Percentiles rank a stretch among this genome's conserved stretches.
Evolutionary conservation across 2,329 filamentous ascomycete genomes (phyloP).

Genomic region (Gremmenia infestans): DNA sequence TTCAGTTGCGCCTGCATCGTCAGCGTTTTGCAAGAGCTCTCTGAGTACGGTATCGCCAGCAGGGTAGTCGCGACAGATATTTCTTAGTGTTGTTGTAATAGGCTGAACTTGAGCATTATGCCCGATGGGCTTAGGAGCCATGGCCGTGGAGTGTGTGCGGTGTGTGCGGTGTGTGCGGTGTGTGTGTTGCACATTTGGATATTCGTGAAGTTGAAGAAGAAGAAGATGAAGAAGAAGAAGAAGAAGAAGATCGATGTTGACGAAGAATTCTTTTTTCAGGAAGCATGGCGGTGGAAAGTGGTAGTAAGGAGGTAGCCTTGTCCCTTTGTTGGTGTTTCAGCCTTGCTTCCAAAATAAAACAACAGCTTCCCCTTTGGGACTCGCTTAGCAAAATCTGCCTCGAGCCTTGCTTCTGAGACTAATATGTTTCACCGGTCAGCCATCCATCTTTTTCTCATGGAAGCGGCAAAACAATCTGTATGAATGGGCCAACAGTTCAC

Average conservation of each 20-base stretch:
- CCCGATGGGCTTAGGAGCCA: constrained; percentile 15
- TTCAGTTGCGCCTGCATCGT: constrained; percentile 83
- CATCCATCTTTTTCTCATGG: too few relatives aligned
- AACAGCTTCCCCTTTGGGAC: background rate
- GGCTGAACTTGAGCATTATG: constrained; percentile 23
- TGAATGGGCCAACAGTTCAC: too few relatives aligned
- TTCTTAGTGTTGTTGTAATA: constrained; percentile 28
- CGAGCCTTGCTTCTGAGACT: too few relatives aligned
- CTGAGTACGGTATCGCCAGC: constrained; percentile 80
- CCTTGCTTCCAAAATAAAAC: background rate
- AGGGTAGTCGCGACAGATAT: constrained; percentile 48
- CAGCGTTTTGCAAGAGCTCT: constrained; percentile 95
- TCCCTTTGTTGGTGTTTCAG: background rate
- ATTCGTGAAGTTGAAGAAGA: background rate
- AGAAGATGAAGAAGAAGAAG: background rate
- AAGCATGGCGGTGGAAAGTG: background rate
- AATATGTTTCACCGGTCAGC: too few relatives aligned
- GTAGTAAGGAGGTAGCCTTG: background rate
- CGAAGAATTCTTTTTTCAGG: background rate
- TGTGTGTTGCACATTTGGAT: background rate
- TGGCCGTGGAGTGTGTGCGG: background rate
- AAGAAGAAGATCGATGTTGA: too few relatives aligned
- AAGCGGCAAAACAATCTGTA: too few relatives aligned
- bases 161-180: background rate
- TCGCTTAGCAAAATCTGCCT: background rate